These are phyloP conservation scores for Cynanchum wilfordii DNA, from an alignment of 257 asterid genomes.

Conservation along the genomic window DNA sequence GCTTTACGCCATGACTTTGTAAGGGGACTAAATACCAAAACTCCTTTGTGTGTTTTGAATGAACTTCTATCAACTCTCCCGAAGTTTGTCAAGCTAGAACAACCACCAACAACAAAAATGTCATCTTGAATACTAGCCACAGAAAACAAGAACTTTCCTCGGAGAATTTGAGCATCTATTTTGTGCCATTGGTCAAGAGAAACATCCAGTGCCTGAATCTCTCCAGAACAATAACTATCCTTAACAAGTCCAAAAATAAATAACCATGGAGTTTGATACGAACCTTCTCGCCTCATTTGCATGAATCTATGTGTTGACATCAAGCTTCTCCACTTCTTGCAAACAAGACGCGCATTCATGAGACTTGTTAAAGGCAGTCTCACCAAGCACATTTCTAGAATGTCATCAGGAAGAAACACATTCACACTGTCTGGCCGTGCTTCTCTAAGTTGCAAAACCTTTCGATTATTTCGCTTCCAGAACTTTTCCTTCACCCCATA, in stretches of 20 bases:
- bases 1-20: slow-evolving; percentile 79
- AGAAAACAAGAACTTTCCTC: slow-evolving; percentile 77
- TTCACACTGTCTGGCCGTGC: slow-evolving; percentile 42
- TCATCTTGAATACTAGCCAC: slow-evolving; percentile 62
- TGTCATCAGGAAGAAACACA: slow-evolving; percentile 74
- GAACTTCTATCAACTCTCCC: slow-evolving; percentile 84
- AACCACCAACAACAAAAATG: slow-evolving; percentile 74
- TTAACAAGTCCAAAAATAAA: slow-evolving; percentile 80
- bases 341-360: slow-evolving; percentile 83
- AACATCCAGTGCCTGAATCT: slow-evolving; percentile 76
- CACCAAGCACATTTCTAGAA: slow-evolving; percentile 84
- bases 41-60: slow-evolving; percentile 84
- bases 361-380: slow-evolving; percentile 72
- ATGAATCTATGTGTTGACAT: slow-evolving; percentile 57
- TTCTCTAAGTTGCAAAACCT: slow-evolving; percentile 34
- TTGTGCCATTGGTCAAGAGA: slow-evolving; percentile 72
- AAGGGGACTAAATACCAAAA: slow-evolving; percentile 59
- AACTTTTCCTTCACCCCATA: slow-evolving; percentile 62
- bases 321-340: slow-evolving; percentile 90
- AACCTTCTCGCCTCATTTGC: slow-evolving; percentile 72
- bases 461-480: slow-evolving; percentile 52
- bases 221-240: slow-evolving; percentile 83
- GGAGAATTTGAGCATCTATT: slow-evolving; percentile 57
- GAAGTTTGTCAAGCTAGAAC: slow-evolving; percentile 87
- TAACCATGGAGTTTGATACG: slow-evolving; percentile 68